These are phyloP conservation scores for Penicillium desertorum DNA, from an alignment of 495 filamentous ascomycete genomes.

Conservation along the genomic window DNA sequence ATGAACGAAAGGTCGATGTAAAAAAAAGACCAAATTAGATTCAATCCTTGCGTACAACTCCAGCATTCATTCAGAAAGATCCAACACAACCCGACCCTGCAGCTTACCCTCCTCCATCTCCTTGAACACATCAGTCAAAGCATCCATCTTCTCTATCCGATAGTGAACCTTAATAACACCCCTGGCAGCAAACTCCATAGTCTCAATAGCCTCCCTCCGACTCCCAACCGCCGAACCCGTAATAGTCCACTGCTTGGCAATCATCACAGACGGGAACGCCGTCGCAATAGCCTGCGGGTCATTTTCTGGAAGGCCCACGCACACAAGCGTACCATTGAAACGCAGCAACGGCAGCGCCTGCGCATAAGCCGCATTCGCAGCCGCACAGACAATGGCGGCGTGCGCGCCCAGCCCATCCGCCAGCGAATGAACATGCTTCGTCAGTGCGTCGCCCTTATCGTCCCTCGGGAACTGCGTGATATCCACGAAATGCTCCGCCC, in stretches of 20 bases:
- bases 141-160: conserved; percentile 59
- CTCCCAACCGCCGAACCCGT: conserved; percentile 64
- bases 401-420: conserved; percentile 63
- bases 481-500: conserved; percentile 70
- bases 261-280: conserved; percentile 51
- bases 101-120: conserved; percentile 58
- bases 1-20: too few species aligned
- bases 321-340: conserved; percentile 64
- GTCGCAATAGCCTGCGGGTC: conserved; percentile 56
- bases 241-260: conserved; percentile 56
- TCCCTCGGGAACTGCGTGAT: conserved; percentile 55
- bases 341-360: conserved; percentile 57
- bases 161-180: conserved; percentile 62
- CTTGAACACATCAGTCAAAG: conserved; percentile 59
- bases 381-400: conserved; percentile 63
- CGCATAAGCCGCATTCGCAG: conserved; percentile 65
- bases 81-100: conserved; percentile 59
- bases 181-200: conserved; percentile 60
- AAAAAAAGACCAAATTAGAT: too few species aligned
- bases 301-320: conserved; percentile 68
- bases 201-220: conserved; percentile 64
- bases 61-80: conserved; percentile 39
- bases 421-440: conserved; percentile 56
- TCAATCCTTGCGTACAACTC: too few species aligned
- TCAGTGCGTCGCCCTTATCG: conserved; percentile 46